A percentile compares a stretch with the other conserved stretches of the same genome.
These are phyloP conservation scores for Cytospora mali DNA, from an alignment of 2,329 filamentous ascomycete genomes.

Conservation along the genomic window DNA sequence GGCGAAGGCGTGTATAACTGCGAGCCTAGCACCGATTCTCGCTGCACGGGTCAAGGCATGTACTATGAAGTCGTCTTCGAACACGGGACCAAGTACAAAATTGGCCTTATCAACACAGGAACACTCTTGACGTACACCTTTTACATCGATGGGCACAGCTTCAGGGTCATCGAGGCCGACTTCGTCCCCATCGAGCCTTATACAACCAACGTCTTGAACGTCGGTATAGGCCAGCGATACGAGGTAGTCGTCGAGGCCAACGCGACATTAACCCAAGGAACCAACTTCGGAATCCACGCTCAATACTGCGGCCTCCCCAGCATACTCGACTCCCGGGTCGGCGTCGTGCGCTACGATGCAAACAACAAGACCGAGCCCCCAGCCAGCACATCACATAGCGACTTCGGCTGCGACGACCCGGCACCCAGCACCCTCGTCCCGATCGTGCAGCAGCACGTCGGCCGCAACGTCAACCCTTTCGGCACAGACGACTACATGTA, in stretches of 20 bases:
- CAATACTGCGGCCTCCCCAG: slow-evolving; percentile 27
- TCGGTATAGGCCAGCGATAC: slow-evolving; percentile 46
- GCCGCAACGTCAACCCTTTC: background rate
- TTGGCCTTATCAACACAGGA: slow-evolving; percentile 49
- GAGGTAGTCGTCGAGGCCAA: slow-evolving; percentile 44
- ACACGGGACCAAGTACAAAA: slow-evolving; percentile 43
- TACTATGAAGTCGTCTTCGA: slow-evolving; percentile 9
- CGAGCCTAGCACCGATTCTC: slow-evolving; percentile 26
- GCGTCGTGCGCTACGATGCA: slow-evolving; percentile 34
- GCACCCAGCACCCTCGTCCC: background rate
- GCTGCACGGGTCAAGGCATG: slow-evolving; percentile 33
- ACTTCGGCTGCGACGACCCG: background rate
- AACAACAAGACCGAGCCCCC: slow-evolving; percentile 46
- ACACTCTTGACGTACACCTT: slow-evolving; percentile 47
- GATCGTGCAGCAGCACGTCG: background rate
- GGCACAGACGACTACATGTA: background rate
- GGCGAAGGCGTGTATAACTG: slow-evolving; percentile 54
- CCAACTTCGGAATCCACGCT: slow-evolving; percentile 33
- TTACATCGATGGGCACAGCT: slow-evolving; percentile 50
- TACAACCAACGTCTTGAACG: slow-evolving; percentile 46
- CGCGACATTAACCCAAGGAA: slow-evolving; percentile 30
- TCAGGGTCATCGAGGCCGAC: slow-evolving; percentile 52
- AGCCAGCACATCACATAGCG: slow-evolving; percentile 42
- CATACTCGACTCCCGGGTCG: slow-evolving; percentile 28
- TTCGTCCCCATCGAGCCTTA: slow-evolving; percentile 53